A percentile compares a stretch with the other conserved stretches of the same genome.
phyloP scores from a whole-genome alignment of 2,329 filamentous ascomycete species.

The Penicillium capsulatum region DNA sequence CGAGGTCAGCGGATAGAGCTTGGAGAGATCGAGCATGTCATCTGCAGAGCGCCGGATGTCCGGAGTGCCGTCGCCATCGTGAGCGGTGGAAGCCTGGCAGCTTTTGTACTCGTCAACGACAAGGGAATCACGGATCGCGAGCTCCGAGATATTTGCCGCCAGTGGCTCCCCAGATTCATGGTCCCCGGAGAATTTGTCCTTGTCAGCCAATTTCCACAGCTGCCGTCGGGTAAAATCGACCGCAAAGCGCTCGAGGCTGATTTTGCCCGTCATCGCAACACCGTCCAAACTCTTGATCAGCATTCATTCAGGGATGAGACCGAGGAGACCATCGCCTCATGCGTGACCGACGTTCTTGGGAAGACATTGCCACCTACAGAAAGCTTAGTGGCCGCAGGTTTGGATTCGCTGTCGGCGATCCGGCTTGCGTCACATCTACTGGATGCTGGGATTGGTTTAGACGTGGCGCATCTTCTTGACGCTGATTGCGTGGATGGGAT shows the following conservation, averaged over 20 bases:
- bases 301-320: slow-evolving; percentile 21
- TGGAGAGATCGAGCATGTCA: slow-evolving; percentile 70
- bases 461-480: slow-evolving; percentile 60
- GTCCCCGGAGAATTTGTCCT: slow-evolving; percentile 69
- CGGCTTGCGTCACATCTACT: slow-evolving; percentile 62
- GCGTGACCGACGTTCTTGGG: slow-evolving; percentile 44
- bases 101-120: slow-evolving; percentile 62
- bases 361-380: slow-evolving; percentile 36
- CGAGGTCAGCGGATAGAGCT: slow-evolving; percentile 79
- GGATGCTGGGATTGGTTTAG: slow-evolving; percentile 51
- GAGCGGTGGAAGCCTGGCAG: slow-evolving; percentile 64
- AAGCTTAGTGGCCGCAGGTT: slow-evolving; percentile 52
- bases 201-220: slow-evolving; percentile 62
- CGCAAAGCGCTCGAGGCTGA: slow-evolving; percentile 58
- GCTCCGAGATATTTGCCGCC: slow-evolving; percentile 59
- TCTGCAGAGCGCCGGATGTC: slow-evolving; percentile 58
- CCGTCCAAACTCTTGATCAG: slow-evolving; percentile 7
- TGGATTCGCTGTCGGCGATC: slow-evolving; percentile 65
- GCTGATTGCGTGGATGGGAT: slow-evolving; percentile 47
- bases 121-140: slow-evolving; percentile 35
- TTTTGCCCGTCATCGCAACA: slow-evolving; percentile 42
- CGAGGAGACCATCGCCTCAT: slow-evolving; percentile 35
- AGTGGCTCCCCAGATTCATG: slow-evolving; percentile 82
- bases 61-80: slow-evolving; percentile 65
- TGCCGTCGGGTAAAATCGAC: slow-evolving; percentile 82